Base-by-base conservation (phyloP, 495 filamentous ascomycete species). In the Penicillium riverlandense region DNA sequence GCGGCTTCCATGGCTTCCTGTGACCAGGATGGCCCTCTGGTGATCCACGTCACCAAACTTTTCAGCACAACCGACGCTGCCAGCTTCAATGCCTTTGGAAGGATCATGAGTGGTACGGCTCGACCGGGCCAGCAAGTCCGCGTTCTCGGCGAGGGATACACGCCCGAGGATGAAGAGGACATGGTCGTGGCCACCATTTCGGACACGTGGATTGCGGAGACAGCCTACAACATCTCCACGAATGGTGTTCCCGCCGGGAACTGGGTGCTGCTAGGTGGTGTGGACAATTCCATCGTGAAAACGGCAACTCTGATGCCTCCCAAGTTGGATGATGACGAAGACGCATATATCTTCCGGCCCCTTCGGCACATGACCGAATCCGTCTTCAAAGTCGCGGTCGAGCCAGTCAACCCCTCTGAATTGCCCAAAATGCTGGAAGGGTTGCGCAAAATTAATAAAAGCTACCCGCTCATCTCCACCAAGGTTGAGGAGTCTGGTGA, bases 401-500 rank as follows among this genome's bases (percentile, higher is more conserved):
- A 98, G 61, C 94, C 92, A 7, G 94, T 98, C 64, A 97, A 97
- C 57, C 92, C 92, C 6, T 96, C 90, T 4, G 92, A 98, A 63
- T 71, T 98, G n/a, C 92, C 92, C 1, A 98, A 98, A 67, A 98
- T 98, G 92, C 75, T 98, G 37, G 92, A 98, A 59, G 92, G 92
- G 39, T 76, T 98, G 27, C 79, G 92, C 40, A 96, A 95, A 57
- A 86, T 97, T 64, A 96, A 96, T 73, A 97, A 97, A 67, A 90
- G 84, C 61, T 98, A 97, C 56, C 92, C 92, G 30, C 74, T 98
- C 22, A 84, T 96, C 42, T 87, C 86, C 36, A 97, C 92, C 8
- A 97, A 97, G 65, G 92, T 98, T 11, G 92, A 98, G 56, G 92
- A 98, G 62, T 96, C 89, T n/a, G 92, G 92, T 11, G 92, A 98